These are phyloP conservation scores for Candida pseudoglaebosa DNA, from an alignment of 805 yeast species.

Conservation along the genomic window DNA sequence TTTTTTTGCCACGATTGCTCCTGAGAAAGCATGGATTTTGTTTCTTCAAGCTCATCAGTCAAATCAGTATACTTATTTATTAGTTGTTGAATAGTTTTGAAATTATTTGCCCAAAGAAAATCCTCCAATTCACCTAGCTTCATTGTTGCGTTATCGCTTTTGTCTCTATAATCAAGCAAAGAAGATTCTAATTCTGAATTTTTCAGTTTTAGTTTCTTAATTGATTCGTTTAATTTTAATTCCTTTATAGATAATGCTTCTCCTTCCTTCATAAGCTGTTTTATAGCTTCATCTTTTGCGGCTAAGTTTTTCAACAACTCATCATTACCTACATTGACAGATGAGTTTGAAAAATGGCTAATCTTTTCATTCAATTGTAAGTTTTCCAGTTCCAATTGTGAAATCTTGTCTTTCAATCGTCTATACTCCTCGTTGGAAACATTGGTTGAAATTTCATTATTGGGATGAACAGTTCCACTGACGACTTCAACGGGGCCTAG, in stretches of 20 bases:
- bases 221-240: constrained; percentile 58
- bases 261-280: constrained; percentile 71
- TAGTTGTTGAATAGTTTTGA: constrained; percentile 27
- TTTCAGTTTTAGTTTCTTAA: constrained; percentile 52
- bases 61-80: constrained; percentile 16
- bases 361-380: constrained; percentile 1
- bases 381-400: constrained; percentile 2
- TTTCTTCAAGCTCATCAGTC: constrained; percentile 11
- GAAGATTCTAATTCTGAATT: constrained; percentile 28
- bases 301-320: constrained; percentile 27
- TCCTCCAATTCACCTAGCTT: constrained; percentile 38
- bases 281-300: constrained; percentile 59
- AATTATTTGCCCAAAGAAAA: constrained; percentile 22
- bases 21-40: constrained; percentile 14
- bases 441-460: not conserved
- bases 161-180: constrained; percentile 25
- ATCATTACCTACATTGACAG: not conserved
- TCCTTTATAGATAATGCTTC: constrained; percentile 69
- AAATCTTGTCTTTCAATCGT: not conserved
- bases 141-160: constrained; percentile 27
- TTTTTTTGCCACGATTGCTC: constrained; percentile 23
- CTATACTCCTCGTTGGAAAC: not conserved
- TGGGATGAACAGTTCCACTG: not conserved
- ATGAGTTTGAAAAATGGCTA: not conserved
- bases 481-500: not conserved